Percentiles rank a stretch among this genome's conserved stretches.
These are phyloP conservation scores for Eucalyptus melliodora DNA, from an alignment of 345 rosid species.

Conservation along the genomic window DNA sequence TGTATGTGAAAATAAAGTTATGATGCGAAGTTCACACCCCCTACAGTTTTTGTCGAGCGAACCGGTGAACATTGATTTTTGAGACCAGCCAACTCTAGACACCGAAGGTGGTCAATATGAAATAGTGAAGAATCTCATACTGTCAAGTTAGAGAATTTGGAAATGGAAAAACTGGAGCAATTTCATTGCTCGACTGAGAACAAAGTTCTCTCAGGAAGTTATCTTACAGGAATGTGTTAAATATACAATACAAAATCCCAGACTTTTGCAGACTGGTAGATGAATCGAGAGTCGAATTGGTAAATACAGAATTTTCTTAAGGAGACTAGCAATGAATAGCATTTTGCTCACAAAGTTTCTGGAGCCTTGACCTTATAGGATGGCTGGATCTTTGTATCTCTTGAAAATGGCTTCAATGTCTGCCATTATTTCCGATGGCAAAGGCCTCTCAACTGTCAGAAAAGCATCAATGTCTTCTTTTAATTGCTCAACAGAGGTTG, in stretches of 20 bases:
- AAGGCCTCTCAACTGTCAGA: conserved; percentile 44
- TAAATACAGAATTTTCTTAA: neutral
- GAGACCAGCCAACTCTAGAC: neutral
- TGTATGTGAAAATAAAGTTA: neutral
- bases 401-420: conserved; percentile 55
- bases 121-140: neutral
- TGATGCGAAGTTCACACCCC: neutral
- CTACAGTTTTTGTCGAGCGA: neutral
- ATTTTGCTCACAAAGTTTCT: neutral
- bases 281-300: neutral
- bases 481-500: conserved; percentile 65
- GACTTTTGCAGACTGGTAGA: neutral
- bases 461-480: conserved; percentile 82
- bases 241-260: neutral
- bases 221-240: neutral
- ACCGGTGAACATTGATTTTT: neutral
- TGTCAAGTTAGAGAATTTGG: neutral
- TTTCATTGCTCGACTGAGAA: neutral
- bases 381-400: conserved; percentile 57
- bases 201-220: neutral
- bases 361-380: neutral
- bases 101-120: neutral
- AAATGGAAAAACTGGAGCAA: neutral
- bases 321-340: neutral
- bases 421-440: conserved; percentile 45